Base-by-base conservation (phyloP, 2,329 filamentous ascomycete species). In the Hypoxylon sp. region DNA sequence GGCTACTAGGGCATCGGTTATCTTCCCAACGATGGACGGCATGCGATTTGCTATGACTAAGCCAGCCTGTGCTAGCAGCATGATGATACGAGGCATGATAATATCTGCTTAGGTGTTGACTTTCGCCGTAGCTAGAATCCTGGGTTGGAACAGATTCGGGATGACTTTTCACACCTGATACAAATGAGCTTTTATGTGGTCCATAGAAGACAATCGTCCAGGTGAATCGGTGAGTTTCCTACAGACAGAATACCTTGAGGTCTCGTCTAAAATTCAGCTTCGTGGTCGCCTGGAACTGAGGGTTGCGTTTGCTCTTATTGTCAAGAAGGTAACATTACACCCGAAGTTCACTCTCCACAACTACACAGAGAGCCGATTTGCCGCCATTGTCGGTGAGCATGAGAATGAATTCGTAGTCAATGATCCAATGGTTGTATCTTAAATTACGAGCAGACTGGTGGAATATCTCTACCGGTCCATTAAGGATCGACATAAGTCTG, bases 61-160 rank as follows among this genome's bases (percentile, higher is more conserved):
- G 49, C 67, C 68, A 14, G 62, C 58, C 5, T 73, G 69, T 60
- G 62, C 68, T 56, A 73, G 49, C 17, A 72, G 25, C 48, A 56
- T 66, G 10, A 63, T 51, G 23, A 72, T 38, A 48, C 59, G 14
- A 46, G 51, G 30, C 71, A 75, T 75, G 48, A 28, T 49, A 11
- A 14, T 21, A 43, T 43, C 38, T 61, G 17, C 6, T 41, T n/a
- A 13, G 17, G 32, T 50, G 55, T 23, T 32, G 28, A 9, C 11
- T 50, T 23, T 36, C 25, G 2, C 21, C 19, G 41, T 38, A 48
- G 38, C 2, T 36, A 36, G 13, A 48, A 48, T 30, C 28, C 19
- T 25, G 10, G 30, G 11, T 32, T 58, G 21, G 11, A 43, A 21
- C 17, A 19, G 25, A 48, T 36, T 19, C 9, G 21, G 7, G 10